Evolutionary conservation across 352 stramenopile species (phyloP).

Genomic region (Phytophthora nicotianae): DNA sequence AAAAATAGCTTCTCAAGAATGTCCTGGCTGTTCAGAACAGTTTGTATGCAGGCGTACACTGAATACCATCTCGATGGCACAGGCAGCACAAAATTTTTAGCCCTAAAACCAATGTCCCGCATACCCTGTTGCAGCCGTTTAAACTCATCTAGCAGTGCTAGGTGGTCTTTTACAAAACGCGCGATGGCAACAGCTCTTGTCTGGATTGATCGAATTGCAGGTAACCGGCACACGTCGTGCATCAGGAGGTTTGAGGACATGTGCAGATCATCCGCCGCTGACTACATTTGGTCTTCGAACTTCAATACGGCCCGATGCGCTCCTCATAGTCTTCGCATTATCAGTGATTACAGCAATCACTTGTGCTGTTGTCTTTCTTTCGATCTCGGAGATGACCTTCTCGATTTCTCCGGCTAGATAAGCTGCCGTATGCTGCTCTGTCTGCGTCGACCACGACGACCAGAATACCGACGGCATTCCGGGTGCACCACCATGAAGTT

Average conservation of each 20-base stretch:
- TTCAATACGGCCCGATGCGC: too few species aligned
- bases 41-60: background rate
- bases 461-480: too few species aligned
- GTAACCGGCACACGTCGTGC: background rate
- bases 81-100: background rate
- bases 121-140: background rate
- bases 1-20: background rate
- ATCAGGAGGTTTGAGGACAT: background rate
- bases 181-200: background rate
- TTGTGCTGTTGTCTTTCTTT: too few species aligned
- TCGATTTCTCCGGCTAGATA: too few species aligned
- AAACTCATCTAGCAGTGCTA: background rate
- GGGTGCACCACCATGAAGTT: too few species aligned
- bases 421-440: too few species aligned
- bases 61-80: background rate
- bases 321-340: too few species aligned
- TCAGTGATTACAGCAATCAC: too few species aligned
- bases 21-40: background rate
- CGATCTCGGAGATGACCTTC: too few species aligned
- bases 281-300: too few species aligned
- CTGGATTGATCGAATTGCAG: background rate
- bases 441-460: too few species aligned
- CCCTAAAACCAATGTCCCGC: background rate
- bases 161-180: background rate
- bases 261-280: too few species aligned